Base-by-base conservation (phyloP, 2,329 filamentous ascomycete species). In the Lasiodiplodia sp. region DNA sequence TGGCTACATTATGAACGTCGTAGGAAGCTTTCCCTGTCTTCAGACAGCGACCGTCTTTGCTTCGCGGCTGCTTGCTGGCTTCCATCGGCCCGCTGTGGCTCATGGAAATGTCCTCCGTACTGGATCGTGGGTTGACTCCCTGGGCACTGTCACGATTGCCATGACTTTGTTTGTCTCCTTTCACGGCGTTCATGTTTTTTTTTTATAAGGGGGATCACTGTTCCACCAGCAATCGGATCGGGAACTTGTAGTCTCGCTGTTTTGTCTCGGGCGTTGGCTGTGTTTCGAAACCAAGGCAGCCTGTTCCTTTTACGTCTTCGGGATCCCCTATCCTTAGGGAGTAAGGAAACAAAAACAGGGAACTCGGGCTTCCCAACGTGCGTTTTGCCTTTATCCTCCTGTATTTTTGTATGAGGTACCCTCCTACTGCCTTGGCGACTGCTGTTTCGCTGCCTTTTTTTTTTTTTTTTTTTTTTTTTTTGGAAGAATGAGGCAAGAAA, bases 371-470 rank as follows among this genome's bases (percentile, higher is more conserved):
- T 7, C 23, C n/a, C 58, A 63, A 52, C 2, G 8, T n/a, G 47
- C 47, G 60, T 40, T 51, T 34, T 58, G 31, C 47, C 14, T 28
- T 21, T 53, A 28, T 11, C 25, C 18, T 63, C 38, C 28, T 64
- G 60, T 52, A 64, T 23, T 18, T 47, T 14, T 64, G 47, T 64
- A 64, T 64, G 10, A 52, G 18, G 44, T 52, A 64, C 31, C 47
- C 18, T 28, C 18, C 23, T 21, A 37, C 38, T 64, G 47, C 60
- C 25, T 31, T 31, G 25, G 8, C 31, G 23, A 25, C 23, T 63
- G 11, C 34, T 40, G 31, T 14, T 44, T 58, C 40, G 28, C 16
- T 31, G 18, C 14, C 18, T 31, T 18, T 23, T 37, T 16, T 28
- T 58, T 21, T n/a, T 47, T 31, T 6, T 58, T 21, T n/a, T 47